Base-by-base conservation (phyloP, 2,329 filamentous ascomycete genomes). In the Pseudogymnoascus sp. region DNA sequence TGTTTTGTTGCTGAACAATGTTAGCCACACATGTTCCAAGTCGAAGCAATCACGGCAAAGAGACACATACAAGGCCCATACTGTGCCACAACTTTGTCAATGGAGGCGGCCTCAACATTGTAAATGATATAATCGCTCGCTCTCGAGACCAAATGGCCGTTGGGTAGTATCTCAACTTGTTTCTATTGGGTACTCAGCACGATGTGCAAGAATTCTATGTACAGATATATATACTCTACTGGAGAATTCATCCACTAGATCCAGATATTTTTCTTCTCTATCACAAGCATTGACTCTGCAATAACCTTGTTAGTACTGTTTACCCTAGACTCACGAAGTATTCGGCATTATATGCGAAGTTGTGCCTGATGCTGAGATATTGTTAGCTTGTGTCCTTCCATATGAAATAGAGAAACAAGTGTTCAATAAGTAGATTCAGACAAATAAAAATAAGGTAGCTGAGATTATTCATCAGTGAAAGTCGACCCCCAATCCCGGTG, bases 41-140 rank as follows among this genome's bases (percentile, higher is more conserved):
- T n/a, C 11, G 19, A 14, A 62, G 63, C n/a, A 39, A 39, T 38
- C 58, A 60, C 58, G 12, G 58, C 33, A 60, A 59, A 55, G 49
- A 14, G 63, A 63, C 61, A 76, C 88, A 80, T 91, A 96, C 92
- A 97, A 70, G 93, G 93, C 67, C 92, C 94, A 75, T 91, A 99
- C 71, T 88, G 81, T 66, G 88, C 88, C 71, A 97, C 94, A 70
- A 97, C 90, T 68, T 83, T 83, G 73, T 91, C 89, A 75, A 99
- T 96, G 68, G 88, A 84, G 70, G 92, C 91, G 65, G 94, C 94
- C 77, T 97, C 93, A 76, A 99, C 94, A 77, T 90, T 96, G 83
- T 99, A 99, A 74, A 99, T 92, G 78, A 97, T 96, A 76, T 92
- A 97, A 82, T 97, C 93, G 87, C 92, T 97, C 76, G 88, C 87